A percentile compares a stretch with the other conserved stretches of the same genome.
Conservation (phyloP, 2,329 filamentous ascomycete genomes). For the Xylaria digitata region DNA sequence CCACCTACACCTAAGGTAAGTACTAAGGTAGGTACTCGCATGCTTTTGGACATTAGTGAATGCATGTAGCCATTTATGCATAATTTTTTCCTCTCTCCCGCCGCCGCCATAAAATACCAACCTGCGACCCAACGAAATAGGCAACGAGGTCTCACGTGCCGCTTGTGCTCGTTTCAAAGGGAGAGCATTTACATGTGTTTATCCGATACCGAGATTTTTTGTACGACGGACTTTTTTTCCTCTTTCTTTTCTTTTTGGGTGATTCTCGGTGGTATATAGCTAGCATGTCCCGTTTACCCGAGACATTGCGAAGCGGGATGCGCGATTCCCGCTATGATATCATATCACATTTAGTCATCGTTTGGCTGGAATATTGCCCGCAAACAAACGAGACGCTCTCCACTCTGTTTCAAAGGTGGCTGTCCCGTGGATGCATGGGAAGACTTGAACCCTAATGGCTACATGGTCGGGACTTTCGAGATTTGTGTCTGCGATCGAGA, state of each 20-base stretch:
- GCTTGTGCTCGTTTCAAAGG: background rate
- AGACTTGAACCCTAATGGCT: too few relatives aligned
- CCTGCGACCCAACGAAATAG: background rate
- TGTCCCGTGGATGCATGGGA: background rate
- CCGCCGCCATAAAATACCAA: background rate
- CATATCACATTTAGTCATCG: background rate
- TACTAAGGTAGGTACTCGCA: too few relatives aligned
- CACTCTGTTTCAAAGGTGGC: background rate
- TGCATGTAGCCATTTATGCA: background rate
- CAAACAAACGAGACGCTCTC: background rate
- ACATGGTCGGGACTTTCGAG: too few relatives aligned
- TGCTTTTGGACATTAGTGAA: background rate
- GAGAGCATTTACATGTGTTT: background rate
- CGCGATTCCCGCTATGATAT: background rate
- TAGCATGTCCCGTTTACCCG: background rate
- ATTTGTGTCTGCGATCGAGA: too few relatives aligned
- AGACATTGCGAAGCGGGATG: slow-evolving; percentile 13
- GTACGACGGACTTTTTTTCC: background rate
- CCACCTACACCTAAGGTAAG: too few relatives aligned
- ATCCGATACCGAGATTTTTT: background rate
- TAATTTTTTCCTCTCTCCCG: background rate
- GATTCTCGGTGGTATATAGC: background rate
- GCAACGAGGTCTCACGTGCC: background rate
- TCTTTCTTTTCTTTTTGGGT: background rate
- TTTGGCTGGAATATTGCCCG: background rate